Evolutionary conservation across 164 flowering plant genomes (phyloP), one percentile per base, ranked within the genome.

Genomic region (Kingdonia uniflora): DNA sequence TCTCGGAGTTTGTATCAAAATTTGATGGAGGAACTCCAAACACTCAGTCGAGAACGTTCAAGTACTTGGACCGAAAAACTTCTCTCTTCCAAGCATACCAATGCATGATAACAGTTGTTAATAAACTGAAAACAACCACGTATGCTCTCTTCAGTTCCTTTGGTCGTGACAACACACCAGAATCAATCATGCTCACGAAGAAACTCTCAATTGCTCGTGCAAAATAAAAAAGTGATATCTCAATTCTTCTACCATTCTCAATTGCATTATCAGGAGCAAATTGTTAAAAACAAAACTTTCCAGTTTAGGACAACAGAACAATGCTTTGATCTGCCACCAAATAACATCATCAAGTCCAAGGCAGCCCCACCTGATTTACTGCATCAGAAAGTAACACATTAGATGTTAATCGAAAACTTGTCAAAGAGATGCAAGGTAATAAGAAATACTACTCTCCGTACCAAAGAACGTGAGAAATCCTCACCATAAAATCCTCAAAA

Each of bases 1-100:
- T 29, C 35, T 29, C 35, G 8, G 8, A 3, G 35, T 29, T 29
- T 29, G 89, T 73, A 54, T 77, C 79, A 46, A 68, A 65, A 1
- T 76, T 80, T 0, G 87, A 72, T 38, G 82, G 80, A 57, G 96
- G 99, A 49, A 88, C 85, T 11, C 96, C 96, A 55, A 92, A 92
- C n/a, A 92, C 95, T 95, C 96, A 92, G 57, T 92, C 99, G 13
- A 92, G 96, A 56, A 92, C 99, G 45, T 92, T 92, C 51, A 88
- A 66, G 64, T 92, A 92, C 69, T 92, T 88, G 19, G 99, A 92
- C 26, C 91, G 78, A 46, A 92, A 92, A 15, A 92, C 99, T 29
- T 92, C 99, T 58, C 99, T 75, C 63, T 92, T 95, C 64, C 72
- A 79, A 16, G 91, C 87, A 56, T 92, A 92, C 48, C 99, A 92